A percentile compares a stretch with the other conserved stretches of the same genome.
phyloP scores from a whole-genome alignment of 2,329 filamentous ascomycete genomes.

The Penicillium sp. region DNA sequence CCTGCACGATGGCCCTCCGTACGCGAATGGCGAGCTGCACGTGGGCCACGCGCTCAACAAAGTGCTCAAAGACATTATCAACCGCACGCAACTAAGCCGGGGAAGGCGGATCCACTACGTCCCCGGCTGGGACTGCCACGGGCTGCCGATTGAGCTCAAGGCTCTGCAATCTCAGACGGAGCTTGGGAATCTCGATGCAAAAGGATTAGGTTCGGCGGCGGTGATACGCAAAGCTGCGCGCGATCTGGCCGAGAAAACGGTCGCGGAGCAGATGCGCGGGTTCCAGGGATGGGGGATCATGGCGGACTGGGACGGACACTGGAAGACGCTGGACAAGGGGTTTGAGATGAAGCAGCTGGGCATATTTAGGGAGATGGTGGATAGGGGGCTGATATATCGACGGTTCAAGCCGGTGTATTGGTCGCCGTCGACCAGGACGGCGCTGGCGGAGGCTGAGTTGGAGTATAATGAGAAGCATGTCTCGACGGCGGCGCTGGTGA shows the following conservation, averaged over 20 bases:
- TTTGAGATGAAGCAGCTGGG: slow-evolving; percentile 60
- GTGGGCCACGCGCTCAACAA: slow-evolving; percentile 96
- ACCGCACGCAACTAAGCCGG: slow-evolving; percentile 73
- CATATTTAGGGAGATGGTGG: slow-evolving; percentile 60
- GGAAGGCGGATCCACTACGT: slow-evolving; percentile 75
- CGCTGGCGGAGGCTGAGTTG: slow-evolving; percentile 61
- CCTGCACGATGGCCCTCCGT: slow-evolving; percentile 93
- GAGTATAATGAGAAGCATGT: slow-evolving; percentile 62
- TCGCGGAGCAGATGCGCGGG: slow-evolving; percentile 56
- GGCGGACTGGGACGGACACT: slow-evolving; percentile 61
- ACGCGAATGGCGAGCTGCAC: slow-evolving; percentile 89
- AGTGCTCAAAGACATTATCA: slow-evolving; percentile 89
- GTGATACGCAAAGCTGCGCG: slow-evolving; percentile 53
- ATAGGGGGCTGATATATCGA: slow-evolving; percentile 58
- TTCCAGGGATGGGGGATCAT: slow-evolving; percentile 61
- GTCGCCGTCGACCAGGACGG: slow-evolving; percentile 62
- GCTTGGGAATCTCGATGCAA: slow-evolving; percentile 18
- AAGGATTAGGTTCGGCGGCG: slow-evolving; percentile 36
- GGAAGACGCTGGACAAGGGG: slow-evolving; percentile 59
- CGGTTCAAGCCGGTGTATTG: slow-evolving; percentile 63
- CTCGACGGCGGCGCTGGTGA: slow-evolving; percentile 63
- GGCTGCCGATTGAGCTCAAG: slow-evolving; percentile 94
- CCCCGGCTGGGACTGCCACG: slow-evolving; percentile 97
- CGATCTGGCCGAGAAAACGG: slow-evolving; percentile 52
- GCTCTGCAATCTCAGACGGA: slow-evolving; percentile 63